phyloP scores from a whole-genome alignment of 805 yeast genomes.

The Pichia thaimueangensis region DNA sequence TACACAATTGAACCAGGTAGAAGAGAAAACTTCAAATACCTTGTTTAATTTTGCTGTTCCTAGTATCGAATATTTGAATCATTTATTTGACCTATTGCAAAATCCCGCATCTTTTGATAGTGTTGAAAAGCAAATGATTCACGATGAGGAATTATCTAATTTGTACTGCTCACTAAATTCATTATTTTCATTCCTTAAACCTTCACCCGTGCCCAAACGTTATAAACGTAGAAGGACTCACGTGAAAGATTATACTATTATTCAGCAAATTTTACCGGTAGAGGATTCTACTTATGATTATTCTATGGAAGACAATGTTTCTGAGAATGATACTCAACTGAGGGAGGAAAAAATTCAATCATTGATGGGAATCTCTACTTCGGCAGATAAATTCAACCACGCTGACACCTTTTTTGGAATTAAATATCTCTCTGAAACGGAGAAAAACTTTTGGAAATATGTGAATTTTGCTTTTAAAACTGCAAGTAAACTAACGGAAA shows the following conservation, averaged over 20 bases:
- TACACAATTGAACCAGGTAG: conserved; percentile 7
- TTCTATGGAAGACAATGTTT: conserved; percentile 1
- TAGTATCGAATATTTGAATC: conserved; percentile 5
- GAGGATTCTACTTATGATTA: conserved; percentile 1
- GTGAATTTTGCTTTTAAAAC: conserved; percentile 4
- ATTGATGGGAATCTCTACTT: conserved; percentile 6
- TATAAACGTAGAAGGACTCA: neutral
- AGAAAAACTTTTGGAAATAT: conserved; percentile 8
- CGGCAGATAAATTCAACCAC: conserved; percentile 5
- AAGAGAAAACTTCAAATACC: neutral
- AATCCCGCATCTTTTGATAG: neutral
- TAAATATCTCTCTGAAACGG: conserved; percentile 1
- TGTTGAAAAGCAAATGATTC: neutral
- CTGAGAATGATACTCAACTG: neutral
- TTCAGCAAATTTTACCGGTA: neutral
- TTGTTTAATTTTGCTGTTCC: conserved; percentile 1
- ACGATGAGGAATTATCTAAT: conserved; percentile 4
- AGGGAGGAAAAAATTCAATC: conserved; percentile 4
- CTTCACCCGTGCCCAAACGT: neutral
- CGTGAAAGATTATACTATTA: neutral
- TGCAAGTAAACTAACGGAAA: conserved; percentile 6
- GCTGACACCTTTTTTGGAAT: conserved; percentile 7
- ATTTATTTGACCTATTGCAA: neutral
- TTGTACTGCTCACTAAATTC: neutral
- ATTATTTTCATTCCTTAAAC: conserved; percentile 4